These are phyloP conservation scores for Psidium guajava DNA, from an alignment of 345 rosid genomes.

Conservation along the genomic window DNA sequence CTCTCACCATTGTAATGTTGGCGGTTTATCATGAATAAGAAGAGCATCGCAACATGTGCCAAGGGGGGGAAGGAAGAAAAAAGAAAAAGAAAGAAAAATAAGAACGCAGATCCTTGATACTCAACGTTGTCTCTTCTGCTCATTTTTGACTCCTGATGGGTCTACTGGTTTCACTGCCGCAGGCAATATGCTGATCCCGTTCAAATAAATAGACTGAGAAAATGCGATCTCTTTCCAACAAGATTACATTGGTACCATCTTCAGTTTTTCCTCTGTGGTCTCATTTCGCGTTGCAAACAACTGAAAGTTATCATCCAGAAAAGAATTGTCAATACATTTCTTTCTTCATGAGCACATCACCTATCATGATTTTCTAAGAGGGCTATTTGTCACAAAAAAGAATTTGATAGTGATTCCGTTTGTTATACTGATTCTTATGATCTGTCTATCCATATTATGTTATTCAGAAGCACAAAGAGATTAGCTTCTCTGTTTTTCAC, in stretches of 20 bases:
- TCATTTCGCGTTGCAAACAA: background rate
- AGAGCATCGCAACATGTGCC: background rate
- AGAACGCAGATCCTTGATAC: background rate
- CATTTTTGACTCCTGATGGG: background rate
- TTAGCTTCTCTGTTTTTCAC: background rate
- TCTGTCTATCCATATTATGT: background rate
- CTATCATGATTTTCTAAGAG: background rate
- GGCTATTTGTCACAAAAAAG: background rate
- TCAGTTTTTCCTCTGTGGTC: background rate
- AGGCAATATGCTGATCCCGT: background rate
- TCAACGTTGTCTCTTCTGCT: background rate
- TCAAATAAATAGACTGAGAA: background rate
- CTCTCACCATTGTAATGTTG: background rate
- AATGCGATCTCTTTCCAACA: background rate
- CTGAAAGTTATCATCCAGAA: background rate
- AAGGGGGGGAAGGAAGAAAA: background rate
- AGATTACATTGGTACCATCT: background rate
- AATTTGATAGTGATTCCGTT: background rate
- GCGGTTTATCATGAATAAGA: background rate
- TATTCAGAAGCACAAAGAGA: background rate
- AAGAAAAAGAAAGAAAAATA: background rate
- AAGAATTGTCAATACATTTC: background rate
- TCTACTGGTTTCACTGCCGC: background rate
- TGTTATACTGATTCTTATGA: background rate
- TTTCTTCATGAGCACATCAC: background rate